Percentiles rank a stretch among this genome's conserved stretches.
These are phyloP conservation scores for Vigna trinervia DNA, from an alignment of 306 rosid genomes.

Conservation along the genomic window DNA sequence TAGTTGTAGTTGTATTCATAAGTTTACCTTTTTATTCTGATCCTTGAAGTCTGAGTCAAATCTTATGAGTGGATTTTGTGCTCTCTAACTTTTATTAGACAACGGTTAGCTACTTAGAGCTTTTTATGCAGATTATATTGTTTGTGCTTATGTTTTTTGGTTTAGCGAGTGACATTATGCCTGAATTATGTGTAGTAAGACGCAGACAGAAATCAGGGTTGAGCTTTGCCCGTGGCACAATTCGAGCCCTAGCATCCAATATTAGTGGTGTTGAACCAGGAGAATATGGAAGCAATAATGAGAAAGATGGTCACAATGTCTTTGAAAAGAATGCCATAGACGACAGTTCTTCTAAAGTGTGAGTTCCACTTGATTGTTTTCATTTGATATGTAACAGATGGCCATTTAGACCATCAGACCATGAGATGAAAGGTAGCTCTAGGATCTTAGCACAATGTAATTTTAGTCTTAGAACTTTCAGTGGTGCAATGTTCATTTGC, in stretches of 20 bases:
- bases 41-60: conserved; percentile 8
- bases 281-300: conserved; percentile 65
- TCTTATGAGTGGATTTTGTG: conserved; percentile 15
- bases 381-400: conserved; percentile 16
- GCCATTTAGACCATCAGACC: background rate
- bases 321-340: conserved; percentile 46
- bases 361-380: conserved; percentile 53
- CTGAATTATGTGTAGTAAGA: conserved; percentile 64
- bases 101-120: background rate
- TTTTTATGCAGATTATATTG: conserved; percentile 4
- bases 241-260: conserved; percentile 80
- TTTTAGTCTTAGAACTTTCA: conserved; percentile 9
- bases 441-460: conserved; percentile 9
- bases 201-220: conserved; percentile 57
- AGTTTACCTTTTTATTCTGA: conserved; percentile 33
- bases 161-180: conserved; percentile 42
- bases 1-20: conserved; percentile 1
- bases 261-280: conserved; percentile 71
- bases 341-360: conserved; percentile 66
- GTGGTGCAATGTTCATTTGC: background rate
- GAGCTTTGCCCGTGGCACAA: conserved; percentile 44
- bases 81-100: background rate
- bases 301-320: conserved; percentile 52
- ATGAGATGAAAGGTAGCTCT: conserved; percentile 11
- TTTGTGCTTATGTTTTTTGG: conserved; percentile 25